phyloP scores from a whole-genome alignment of 805 yeast genomes.

The Blastobotrys americana region DNA sequence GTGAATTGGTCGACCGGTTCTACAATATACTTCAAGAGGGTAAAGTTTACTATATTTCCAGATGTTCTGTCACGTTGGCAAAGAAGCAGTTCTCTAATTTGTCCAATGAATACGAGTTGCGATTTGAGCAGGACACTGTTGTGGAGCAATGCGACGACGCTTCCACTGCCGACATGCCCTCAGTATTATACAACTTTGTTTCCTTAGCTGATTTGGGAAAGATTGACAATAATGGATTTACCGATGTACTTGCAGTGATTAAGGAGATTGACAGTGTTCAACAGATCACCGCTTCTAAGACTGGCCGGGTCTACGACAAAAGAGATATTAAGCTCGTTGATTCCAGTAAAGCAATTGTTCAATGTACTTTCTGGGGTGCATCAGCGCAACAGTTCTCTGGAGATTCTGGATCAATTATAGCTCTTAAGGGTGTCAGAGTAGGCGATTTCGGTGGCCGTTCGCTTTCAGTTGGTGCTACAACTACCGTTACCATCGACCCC shows the following conservation, averaged over 20 bases:
- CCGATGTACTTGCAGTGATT: slow-evolving; percentile 85
- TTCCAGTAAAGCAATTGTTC: slow-evolving; percentile 65
- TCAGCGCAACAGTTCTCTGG: slow-evolving; percentile 77
- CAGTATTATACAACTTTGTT: slow-evolving; percentile 67
- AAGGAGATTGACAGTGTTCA: slow-evolving; percentile 67
- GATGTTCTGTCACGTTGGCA: slow-evolving; percentile 73
- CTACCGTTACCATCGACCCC: slow-evolving; percentile 72
- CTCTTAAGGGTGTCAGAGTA: slow-evolving; percentile 83
- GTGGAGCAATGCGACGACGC: slow-evolving; percentile 61
- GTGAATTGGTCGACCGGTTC: slow-evolving; percentile 74
- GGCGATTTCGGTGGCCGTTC: slow-evolving; percentile 84
- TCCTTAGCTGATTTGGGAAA: slow-evolving; percentile 59
- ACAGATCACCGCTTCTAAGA: slow-evolving; percentile 74
- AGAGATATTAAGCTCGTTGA: slow-evolving; percentile 86
- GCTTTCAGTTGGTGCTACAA: slow-evolving; percentile 70
- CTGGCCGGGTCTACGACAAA: slow-evolving; percentile 88
- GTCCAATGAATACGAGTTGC: slow-evolving; percentile 81
- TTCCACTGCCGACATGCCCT: slow-evolving; percentile 58
- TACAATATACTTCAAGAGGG: slow-evolving; percentile 79
- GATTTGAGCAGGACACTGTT: slow-evolving; percentile 69
- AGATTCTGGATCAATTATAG: slow-evolving; percentile 54
- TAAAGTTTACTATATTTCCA: slow-evolving; percentile 75
- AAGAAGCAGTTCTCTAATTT: slow-evolving; percentile 80
- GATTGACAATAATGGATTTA: slow-evolving; percentile 60
- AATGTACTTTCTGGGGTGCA: slow-evolving; percentile 86